A percentile compares a stretch with the other conserved stretches of the same genome.
These are phyloP conservation scores for Camellia lanceoleosa DNA, from an alignment of 148 eudicot genomes.

Conservation along the genomic window DNA sequence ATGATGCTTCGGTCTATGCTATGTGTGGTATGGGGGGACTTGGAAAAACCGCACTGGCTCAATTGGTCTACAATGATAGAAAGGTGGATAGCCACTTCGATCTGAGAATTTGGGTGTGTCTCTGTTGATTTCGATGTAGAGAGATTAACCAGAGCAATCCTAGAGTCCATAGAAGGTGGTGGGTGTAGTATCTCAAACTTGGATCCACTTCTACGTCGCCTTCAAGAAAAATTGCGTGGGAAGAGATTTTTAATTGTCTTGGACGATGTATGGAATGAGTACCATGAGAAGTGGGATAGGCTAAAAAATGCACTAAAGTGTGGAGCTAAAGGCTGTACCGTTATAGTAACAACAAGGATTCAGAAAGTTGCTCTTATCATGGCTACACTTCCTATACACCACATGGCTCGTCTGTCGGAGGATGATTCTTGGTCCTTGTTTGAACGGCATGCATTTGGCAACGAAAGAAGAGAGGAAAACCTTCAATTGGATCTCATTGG, in stretches of 20 bases:
- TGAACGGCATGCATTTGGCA: not conserved
- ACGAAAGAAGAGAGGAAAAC: not conserved
- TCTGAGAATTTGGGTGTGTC: not conserved
- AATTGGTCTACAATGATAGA: too few relatives aligned
- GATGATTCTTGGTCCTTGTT: slow-evolving; percentile 6
- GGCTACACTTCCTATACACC: not conserved
- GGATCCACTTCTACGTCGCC: not conserved
- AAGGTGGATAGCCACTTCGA: too few relatives aligned
- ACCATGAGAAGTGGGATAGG: not conserved
- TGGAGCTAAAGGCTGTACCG: not conserved
- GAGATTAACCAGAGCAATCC: not conserved
- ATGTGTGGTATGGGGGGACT: too few relatives aligned
- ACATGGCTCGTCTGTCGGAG: not conserved
- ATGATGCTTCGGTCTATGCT: too few relatives aligned
- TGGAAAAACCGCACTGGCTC: too few relatives aligned
- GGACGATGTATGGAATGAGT: slow-evolving; percentile 21
- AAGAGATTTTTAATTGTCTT: slow-evolving; percentile 13
- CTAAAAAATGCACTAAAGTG: not conserved
- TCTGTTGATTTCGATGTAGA: slow-evolving; percentile 2
- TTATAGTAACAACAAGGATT: slow-evolving; percentile 19
- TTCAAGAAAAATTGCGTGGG: not conserved
- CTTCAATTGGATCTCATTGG: not conserved
- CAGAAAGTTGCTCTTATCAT: slow-evolving; percentile 5
- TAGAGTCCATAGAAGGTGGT: not conserved
- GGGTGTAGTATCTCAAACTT: not conserved